Base-by-base conservation (phyloP, 306 rosid species). In the Medicago arabica region DNA sequence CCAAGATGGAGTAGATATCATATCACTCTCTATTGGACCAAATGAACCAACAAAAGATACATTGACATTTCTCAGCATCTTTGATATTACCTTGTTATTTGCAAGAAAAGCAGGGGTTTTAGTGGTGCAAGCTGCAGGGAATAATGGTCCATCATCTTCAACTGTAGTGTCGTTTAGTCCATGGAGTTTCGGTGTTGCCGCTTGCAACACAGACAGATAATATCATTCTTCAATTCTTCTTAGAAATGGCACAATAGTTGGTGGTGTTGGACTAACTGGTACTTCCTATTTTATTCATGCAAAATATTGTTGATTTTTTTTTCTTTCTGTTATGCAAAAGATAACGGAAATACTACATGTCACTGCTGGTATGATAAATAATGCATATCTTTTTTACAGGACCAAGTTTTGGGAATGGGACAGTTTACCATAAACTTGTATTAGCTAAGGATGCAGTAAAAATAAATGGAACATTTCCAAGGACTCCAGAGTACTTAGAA, bases 71-170 rank as follows among this genome's bases (percentile, higher is more conserved):
- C 76, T 95, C 31, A 86, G 55, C 57, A 7, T 81, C 11, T 90
- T 85, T 76, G 97, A 95, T 14, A 75, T 90, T 21, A 59, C 75
- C 50, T 69, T 95, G 83, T 46, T 89, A 78, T 84, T 75, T 84
- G 99, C 96, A 9, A 69, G 86, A 64, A 81, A 84, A 73, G 99
- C 99, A 44, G 97, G 99, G 39, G 81, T 92, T 68, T 78, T 95
- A 5, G 97, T 95, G 77, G 90, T 83, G 44, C 92, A 95, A 80
- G 97, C 99, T 7, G 89, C 91, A 5, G 97, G 97, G 2, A 95
- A 95, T 78, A 77, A 64, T 0, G 99, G 99, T 10, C 99, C 99
- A 2, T 54, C 54, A 15, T 68, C 89, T 80, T 89, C 93, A n/a
- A 77, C 85, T 2, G 83, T 89, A 13, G 78, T 90, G 14, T 89